phyloP scores from a whole-genome alignment of 2,329 filamentous ascomycete genomes.

The Phialocephala sp. region DNA sequence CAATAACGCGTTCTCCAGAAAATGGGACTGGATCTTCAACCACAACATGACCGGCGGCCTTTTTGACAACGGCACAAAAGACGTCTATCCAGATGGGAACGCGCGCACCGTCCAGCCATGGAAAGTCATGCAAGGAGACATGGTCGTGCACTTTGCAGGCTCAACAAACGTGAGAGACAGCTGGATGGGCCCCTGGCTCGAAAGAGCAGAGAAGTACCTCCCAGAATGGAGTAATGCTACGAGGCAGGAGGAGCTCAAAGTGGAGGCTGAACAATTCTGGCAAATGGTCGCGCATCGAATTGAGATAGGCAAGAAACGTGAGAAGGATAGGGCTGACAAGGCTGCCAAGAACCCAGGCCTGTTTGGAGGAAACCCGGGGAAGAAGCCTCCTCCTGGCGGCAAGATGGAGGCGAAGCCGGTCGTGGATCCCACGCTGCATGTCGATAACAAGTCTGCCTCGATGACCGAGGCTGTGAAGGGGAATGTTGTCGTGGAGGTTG shows the following conservation, averaged over 20 bases:
- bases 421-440: background rate
- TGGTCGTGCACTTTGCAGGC: constrained; percentile 8
- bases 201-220: background rate
- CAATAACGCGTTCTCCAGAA: background rate
- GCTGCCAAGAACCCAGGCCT: background rate
- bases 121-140: constrained; percentile 10
- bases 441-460: background rate
- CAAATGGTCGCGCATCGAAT: background rate
- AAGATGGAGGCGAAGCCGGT: background rate
- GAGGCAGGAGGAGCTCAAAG: background rate
- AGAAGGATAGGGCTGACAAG: constrained; percentile 5
- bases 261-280: background rate
- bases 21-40: constrained; percentile 3
- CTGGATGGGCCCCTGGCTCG: constrained; percentile 2
- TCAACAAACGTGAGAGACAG: background rate
- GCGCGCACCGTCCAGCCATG: background rate
- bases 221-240: constrained; percentile 1
- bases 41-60: constrained; percentile 1
- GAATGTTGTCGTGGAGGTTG: background rate
- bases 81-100: constrained; percentile 1
- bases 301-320: background rate
- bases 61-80: constrained; percentile 1
- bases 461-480: background rate
- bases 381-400: background rate
- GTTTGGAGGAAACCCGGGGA: background rate